Evolutionary conservation across 805 yeast genomes (phyloP).

Genomic region (Ogataea glucozyma): DNA sequence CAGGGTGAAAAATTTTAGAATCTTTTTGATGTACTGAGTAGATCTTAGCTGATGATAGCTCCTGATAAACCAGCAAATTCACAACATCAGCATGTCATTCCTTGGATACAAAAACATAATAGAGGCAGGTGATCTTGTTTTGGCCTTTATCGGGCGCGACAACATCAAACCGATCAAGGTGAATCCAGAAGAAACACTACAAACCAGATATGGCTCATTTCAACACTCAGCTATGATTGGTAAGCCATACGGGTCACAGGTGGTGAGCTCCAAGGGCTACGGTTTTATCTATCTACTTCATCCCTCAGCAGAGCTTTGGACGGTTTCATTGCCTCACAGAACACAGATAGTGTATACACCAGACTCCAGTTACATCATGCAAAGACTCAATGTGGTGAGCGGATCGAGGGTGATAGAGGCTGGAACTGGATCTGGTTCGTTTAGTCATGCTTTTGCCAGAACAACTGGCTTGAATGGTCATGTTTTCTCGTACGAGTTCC

Average conservation of each 20-base stretch:
- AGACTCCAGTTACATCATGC: slow-evolving; percentile 88
- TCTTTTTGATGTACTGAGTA: no score
- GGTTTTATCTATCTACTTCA: slow-evolving; percentile 87
- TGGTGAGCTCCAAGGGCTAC: slow-evolving; percentile 64
- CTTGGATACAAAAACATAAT: slow-evolving; percentile 61
- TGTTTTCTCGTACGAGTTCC: slow-evolving; percentile 88
- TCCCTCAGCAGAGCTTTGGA: slow-evolving; percentile 96
- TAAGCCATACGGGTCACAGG: slow-evolving; percentile 77
- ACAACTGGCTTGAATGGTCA: slow-evolving; percentile 62
- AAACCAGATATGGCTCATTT: slow-evolving; percentile 88
- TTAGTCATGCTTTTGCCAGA: slow-evolving; percentile 89
- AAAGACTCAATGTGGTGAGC: slow-evolving; percentile 70
- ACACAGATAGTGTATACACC: slow-evolving; percentile 98
- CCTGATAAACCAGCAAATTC: neutral
- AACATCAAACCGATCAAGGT: slow-evolving; percentile 74
- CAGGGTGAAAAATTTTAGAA: slow-evolving; percentile 4
- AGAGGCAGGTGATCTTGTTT: slow-evolving; percentile 82
- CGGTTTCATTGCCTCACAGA: slow-evolving; percentile 91
- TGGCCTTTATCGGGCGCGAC: slow-evolving; percentile 82
- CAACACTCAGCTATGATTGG: slow-evolving; percentile 87
- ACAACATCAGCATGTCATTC: slow-evolving; percentile 25
- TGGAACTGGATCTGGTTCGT: slow-evolving; percentile 97
- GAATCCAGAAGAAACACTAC: slow-evolving; percentile 58
- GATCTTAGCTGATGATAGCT: no score
- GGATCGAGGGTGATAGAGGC: slow-evolving; percentile 89